Conservation (phyloP, 305 asterid genomes). For the Fraxinus ornus region DNA sequence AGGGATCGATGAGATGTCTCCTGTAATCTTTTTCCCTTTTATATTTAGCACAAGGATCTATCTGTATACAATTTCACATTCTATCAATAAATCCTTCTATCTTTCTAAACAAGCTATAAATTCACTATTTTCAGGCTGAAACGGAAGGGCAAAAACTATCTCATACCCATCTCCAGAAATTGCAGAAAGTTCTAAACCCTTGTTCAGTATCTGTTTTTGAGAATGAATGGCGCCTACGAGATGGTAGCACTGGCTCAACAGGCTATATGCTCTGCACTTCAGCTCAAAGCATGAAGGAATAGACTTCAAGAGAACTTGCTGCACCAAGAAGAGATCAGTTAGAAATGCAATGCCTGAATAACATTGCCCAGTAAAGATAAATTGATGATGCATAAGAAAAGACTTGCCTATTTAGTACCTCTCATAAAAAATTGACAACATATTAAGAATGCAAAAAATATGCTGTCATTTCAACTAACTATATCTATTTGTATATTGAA, state of each 20-base stretch:
- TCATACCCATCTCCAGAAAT: slow-evolving; percentile 90
- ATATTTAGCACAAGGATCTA: slow-evolving; percentile 11
- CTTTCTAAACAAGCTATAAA: not conserved
- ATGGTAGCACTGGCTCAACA: slow-evolving; percentile 96
- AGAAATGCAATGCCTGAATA: slow-evolving; percentile 13
- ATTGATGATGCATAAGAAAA: slow-evolving; percentile 3
- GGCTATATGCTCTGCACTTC: slow-evolving; percentile 92
- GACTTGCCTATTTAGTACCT: not conserved
- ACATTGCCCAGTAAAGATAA: slow-evolving; percentile 4
- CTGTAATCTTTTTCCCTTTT: slow-evolving; percentile 5
- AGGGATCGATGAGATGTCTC: not conserved
- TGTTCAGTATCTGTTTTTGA: slow-evolving; percentile 80
- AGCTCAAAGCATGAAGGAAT: slow-evolving; percentile 97
- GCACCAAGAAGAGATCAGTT: slow-evolving; percentile 41
- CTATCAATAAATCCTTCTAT: not conserved
- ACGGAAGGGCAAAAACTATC: slow-evolving; percentile 12
- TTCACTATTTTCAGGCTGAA: slow-evolving; percentile 14
- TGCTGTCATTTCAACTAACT: not conserved
- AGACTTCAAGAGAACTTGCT: slow-evolving; percentile 94
- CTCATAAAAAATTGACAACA: slow-evolving; percentile 9
- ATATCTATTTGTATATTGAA: slow-evolving; percentile 6
- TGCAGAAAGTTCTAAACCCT: slow-evolving; percentile 82
- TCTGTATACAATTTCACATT: not conserved
- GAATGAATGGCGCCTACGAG: slow-evolving; percentile 94
- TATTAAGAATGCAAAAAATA: slow-evolving; percentile 3